Conservation (phyloP, 371 early-diverging fungal species). For the Blakeslea trispora region DNA sequence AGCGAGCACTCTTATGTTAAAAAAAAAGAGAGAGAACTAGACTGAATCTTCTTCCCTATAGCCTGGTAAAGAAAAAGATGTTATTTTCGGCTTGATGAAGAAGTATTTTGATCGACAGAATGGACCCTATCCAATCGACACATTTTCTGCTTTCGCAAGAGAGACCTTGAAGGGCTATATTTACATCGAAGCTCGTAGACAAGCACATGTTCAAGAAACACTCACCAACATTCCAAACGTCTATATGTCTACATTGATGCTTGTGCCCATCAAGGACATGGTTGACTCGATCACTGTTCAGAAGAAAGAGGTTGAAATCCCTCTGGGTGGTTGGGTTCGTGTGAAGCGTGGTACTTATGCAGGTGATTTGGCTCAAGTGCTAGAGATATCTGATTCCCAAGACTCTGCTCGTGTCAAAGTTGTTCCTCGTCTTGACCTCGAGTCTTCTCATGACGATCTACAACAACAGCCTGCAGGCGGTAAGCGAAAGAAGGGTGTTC, state of each 20-base stretch:
- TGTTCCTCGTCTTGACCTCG: slow-evolving; percentile 86
- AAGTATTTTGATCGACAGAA: slow-evolving; percentile 72
- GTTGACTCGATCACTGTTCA: slow-evolving; percentile 86
- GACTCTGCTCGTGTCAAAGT: slow-evolving; percentile 83
- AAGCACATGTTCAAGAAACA: slow-evolving; percentile 83
- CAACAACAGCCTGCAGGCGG: slow-evolving; percentile 30
- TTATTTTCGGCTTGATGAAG: slow-evolving; percentile 82
- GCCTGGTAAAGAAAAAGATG: slow-evolving; percentile 89
- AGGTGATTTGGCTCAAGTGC: slow-evolving; percentile 93
- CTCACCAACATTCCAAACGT: slow-evolving; percentile 76
- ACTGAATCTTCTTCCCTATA: slow-evolving; percentile 10
- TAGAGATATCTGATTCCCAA: slow-evolving; percentile 78
- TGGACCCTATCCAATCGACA: slow-evolving; percentile 62
- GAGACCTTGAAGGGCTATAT: slow-evolving; percentile 94
- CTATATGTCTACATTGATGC: slow-evolving; percentile 71
- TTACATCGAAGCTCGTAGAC: slow-evolving; percentile 92
- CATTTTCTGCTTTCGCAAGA: slow-evolving; percentile 84
- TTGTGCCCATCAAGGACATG: slow-evolving; percentile 97
- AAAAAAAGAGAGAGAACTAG: no score
- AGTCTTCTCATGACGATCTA: slow-evolving; percentile 20
- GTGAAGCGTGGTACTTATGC: slow-evolving; percentile 95
- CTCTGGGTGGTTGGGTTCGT: slow-evolving; percentile 89
- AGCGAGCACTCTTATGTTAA: no score
- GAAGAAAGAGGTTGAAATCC: slow-evolving; percentile 68
- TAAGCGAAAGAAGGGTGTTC: slow-evolving; percentile 59